These are phyloP conservation scores for Linaria vulgaris DNA, from an alignment of 257 asterid species.

Conservation along the genomic window DNA sequence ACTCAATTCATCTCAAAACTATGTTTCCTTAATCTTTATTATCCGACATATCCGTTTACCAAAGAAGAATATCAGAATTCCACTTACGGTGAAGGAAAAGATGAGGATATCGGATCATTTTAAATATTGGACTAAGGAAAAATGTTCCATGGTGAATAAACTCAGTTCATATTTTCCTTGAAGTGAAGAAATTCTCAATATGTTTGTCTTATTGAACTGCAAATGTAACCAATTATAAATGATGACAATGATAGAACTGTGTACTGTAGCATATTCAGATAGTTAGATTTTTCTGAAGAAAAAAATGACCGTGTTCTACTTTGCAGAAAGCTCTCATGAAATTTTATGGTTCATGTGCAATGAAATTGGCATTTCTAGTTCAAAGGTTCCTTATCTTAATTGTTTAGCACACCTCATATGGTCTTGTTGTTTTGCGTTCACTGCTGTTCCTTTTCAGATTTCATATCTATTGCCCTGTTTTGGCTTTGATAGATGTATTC, in stretches of 20 bases:
- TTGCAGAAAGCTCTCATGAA: background rate
- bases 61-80: background rate
- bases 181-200: background rate
- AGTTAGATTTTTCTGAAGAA: too few species aligned
- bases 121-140: background rate
- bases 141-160: background rate
- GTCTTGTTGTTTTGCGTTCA: too few species aligned
- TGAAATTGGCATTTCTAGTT: background rate
- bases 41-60: background rate
- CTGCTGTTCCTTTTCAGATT: background rate
- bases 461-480: background rate
- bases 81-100: background rate
- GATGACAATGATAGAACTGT: too few species aligned
- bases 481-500: background rate
- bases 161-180: background rate
- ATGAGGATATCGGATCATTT: background rate
- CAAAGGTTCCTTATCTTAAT: background rate
- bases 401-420: too few species aligned
- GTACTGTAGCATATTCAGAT: too few species aligned
- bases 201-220: background rate
- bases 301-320: too few species aligned
- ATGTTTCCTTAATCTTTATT: too few species aligned
- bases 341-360: background rate
- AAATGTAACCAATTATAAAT: background rate
- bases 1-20: too few species aligned